A percentile compares a stretch with the other conserved stretches of the same genome.
These are phyloP conservation scores for Neophaeococcomyces aloes DNA, from an alignment of 2,329 filamentous ascomycete species.

Conservation along the genomic window DNA sequence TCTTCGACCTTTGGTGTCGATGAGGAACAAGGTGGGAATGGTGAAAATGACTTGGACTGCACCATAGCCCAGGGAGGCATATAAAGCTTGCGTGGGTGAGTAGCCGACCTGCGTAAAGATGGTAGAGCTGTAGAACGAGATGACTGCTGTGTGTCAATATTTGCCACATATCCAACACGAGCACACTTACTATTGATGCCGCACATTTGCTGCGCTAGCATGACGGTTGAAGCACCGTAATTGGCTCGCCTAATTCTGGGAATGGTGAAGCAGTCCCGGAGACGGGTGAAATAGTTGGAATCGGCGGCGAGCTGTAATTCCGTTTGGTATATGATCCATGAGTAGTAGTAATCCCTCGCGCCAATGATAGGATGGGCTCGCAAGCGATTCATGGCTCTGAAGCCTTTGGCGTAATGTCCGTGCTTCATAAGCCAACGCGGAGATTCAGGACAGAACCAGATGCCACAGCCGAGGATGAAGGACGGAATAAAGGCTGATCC, in stretches of 20 bases:
- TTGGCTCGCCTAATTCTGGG: conserved; percentile 24
- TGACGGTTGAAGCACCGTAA: conserved; percentile 23
- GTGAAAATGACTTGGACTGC: conserved; percentile 56
- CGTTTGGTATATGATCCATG: conserved; percentile 38
- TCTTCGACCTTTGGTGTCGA: conserved; percentile 57
- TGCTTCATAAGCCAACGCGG: conserved; percentile 38
- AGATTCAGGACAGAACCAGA: conserved; percentile 33
- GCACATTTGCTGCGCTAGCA: conserved; percentile 26
- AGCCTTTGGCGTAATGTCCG: conserved; percentile 33
- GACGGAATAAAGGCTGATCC: conserved; percentile 40
- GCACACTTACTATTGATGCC: conserved; percentile 28
- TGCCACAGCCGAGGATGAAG: conserved; percentile 34
- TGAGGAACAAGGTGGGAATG: conserved; percentile 49
- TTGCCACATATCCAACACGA: no score
- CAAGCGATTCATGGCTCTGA: conserved; percentile 33
- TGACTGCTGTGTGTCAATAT: conserved; percentile 26
- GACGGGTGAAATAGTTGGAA: conserved; percentile 42
- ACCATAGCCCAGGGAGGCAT: conserved; percentile 56
- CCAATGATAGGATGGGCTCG: conserved; percentile 35
- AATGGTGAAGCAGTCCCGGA: conserved; percentile 25
- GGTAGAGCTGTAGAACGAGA: conserved; percentile 60
- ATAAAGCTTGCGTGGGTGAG: conserved; percentile 44
- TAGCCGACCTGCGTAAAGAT: conserved; percentile 47
- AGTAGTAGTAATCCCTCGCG: conserved; percentile 38
- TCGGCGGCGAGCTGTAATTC: conserved; percentile 31